These are phyloP conservation scores for Gymnopilus junonius DNA, from an alignment of 768 basidiomycete species.

Conservation along the genomic window DNA sequence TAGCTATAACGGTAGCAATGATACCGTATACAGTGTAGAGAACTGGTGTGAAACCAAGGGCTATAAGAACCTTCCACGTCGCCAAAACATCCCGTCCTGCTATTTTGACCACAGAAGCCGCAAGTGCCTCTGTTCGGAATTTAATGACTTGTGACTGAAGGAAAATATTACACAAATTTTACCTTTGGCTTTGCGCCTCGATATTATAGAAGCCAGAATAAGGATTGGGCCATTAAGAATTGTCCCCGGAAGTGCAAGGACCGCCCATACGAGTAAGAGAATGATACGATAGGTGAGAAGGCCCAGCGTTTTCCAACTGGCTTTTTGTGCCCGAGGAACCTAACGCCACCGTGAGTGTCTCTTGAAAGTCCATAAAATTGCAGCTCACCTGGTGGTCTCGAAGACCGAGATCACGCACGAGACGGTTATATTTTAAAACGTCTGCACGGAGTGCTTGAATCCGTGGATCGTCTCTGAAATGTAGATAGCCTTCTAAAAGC, in stretches of 20 bases:
- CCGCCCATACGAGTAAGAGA: constrained; percentile 79
- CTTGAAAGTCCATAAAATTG: not conserved
- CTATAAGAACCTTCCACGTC: constrained; percentile 97
- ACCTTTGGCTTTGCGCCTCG: constrained; percentile 91
- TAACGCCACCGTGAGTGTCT: not conserved
- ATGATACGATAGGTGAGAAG: constrained; percentile 82
- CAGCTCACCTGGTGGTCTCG: constrained; percentile 85
- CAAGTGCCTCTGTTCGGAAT: constrained; percentile 78
- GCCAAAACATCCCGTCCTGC: constrained; percentile 96
- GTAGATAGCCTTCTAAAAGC: constrained; percentile 89
- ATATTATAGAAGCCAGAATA: constrained; percentile 85
- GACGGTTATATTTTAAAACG: constrained; percentile 89
- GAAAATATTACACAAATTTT: not conserved
- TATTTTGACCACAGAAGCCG: constrained; percentile 93
- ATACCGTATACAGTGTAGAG: constrained; percentile 85
- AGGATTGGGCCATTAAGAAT: constrained; percentile 94
- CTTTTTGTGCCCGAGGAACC: constrained; percentile 88
- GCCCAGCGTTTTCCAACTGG: constrained; percentile 85
- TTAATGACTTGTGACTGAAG: not conserved
- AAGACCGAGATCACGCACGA: constrained; percentile 86
- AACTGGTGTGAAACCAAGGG: constrained; percentile 86
- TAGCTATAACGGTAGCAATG: constrained; percentile 73
- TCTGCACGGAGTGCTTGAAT: constrained; percentile 80
- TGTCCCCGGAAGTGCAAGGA: constrained; percentile 87
- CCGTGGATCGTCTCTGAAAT: constrained; percentile 91